These are phyloP conservation scores for Ganoderma lingzhi DNA, from an alignment of 1,284 basidiomycete species.

Conservation along the genomic window DNA sequence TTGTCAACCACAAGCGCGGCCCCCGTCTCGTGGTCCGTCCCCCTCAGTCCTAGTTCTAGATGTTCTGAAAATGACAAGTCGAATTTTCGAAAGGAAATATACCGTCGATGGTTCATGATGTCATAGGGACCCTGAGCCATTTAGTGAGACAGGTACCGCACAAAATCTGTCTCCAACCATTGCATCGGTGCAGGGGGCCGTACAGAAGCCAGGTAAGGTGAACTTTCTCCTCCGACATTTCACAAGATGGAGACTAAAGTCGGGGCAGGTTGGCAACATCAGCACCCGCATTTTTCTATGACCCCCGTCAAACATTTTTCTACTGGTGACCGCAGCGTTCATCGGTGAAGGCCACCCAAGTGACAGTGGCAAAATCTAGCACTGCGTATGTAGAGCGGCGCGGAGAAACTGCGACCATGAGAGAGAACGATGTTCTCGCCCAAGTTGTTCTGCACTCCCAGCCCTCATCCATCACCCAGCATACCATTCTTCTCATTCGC, in stretches of 20 bases:
- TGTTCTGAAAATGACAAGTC: not conserved
- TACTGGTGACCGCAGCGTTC: not conserved
- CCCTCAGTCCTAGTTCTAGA: not conserved
- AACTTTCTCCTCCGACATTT: not conserved
- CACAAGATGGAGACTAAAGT: not conserved
- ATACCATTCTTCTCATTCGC: conserved; percentile 1
- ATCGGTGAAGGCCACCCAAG: not conserved
- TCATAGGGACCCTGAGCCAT: not conserved
- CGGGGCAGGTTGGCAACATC: not conserved
- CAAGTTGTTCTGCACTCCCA: not conserved
- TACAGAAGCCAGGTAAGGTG: not conserved
- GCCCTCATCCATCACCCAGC: not conserved
- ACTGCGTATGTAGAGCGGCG: not conserved
- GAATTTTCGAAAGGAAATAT: not conserved
- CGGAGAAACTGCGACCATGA: conserved; percentile 8
- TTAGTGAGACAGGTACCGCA: not conserved
- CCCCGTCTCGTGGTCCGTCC: not conserved
- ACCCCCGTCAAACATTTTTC: not conserved
- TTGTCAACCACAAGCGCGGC: conserved; percentile 4
- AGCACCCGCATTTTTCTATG: conserved; percentile 2
- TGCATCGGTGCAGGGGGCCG: not conserved
- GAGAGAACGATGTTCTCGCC: conserved; percentile 2
- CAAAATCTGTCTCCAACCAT: not conserved
- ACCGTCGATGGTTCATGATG: not conserved
- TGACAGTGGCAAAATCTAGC: not conserved